These are phyloP conservation scores for Capronia epimyces DNA, from an alignment of 2,329 filamentous ascomycete genomes.

Conservation along the genomic window DNA sequence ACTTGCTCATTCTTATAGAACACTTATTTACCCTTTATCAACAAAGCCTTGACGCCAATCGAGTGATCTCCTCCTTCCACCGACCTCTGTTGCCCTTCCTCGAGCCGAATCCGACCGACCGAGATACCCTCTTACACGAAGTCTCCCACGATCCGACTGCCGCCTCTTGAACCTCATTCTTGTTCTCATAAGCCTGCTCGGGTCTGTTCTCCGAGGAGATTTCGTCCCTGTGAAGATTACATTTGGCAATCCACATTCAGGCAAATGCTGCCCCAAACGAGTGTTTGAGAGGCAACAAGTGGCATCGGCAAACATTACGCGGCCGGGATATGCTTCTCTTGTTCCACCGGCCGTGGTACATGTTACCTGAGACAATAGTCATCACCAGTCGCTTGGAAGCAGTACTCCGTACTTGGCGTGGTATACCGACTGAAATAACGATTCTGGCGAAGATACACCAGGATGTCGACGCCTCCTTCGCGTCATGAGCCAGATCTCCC, in stretches of 20 bases:
- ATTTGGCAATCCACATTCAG: neutral
- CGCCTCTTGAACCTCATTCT: no score
- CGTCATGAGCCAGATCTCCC: slow-evolving; percentile 1
- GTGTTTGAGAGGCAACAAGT: neutral
- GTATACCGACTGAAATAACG: neutral
- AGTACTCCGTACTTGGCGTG: neutral
- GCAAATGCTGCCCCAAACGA: neutral
- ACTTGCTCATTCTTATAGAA: no score
- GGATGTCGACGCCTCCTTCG: slow-evolving; percentile 17
- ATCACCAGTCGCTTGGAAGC: neutral
- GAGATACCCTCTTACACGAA: no score
- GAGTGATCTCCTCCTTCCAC: neutral
- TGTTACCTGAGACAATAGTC: neutral
- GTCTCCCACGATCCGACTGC: no score
- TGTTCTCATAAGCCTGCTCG: no score
- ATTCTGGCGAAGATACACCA: neutral
- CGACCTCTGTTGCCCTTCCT: neutral
- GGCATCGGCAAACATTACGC: neutral
- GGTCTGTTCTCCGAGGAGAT: no score
- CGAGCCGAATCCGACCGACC: neutral
- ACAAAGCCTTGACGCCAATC: no score
- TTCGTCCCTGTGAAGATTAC: no score
- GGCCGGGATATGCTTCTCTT: neutral
- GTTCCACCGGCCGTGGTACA: neutral
- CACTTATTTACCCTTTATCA: no score